phyloP scores from a whole-genome alignment of 148 eudicot genomes.

The Rhododendron simsii region DNA sequence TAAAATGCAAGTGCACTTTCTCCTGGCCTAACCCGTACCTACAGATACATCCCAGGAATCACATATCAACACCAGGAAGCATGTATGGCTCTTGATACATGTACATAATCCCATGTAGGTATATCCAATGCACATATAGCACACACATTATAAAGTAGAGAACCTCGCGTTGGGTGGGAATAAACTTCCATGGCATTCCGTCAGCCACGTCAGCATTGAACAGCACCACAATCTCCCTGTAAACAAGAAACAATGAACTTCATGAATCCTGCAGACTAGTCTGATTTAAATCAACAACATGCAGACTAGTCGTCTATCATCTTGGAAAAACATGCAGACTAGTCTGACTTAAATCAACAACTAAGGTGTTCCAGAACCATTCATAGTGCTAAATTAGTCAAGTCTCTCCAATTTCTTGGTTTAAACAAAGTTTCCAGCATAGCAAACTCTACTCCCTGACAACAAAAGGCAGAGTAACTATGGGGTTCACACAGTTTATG shows the following conservation, averaged over 20 bases:
- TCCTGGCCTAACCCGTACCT: too few relatives aligned
- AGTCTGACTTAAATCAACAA: neutral
- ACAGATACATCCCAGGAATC: conserved; percentile 8
- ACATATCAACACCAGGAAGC: neutral
- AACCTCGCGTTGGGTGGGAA: conserved; percentile 93
- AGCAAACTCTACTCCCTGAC: neutral
- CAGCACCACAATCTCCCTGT: conserved; percentile 81
- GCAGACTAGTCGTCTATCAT: neutral
- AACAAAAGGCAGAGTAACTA: neutral
- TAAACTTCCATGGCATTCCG: conserved; percentile 96
- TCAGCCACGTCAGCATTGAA: conserved; percentile 96
- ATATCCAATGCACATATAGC: neutral
- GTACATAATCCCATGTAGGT: neutral
- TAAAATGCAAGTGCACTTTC: too few relatives aligned
- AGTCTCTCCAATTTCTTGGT: neutral
- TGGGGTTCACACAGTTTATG: neutral
- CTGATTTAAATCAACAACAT: too few relatives aligned
- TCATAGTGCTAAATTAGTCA: neutral
- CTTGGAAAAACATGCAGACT: neutral
- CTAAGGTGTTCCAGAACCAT: neutral
- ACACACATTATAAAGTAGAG: neutral
- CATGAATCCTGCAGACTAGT: too few relatives aligned
- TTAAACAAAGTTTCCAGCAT: neutral
- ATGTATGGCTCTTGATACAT: neutral
- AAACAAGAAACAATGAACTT: neutral